Percentiles rank a stretch among this genome's conserved stretches.
These are phyloP conservation scores for Peniophora sp. DNA, from an alignment of 1,284 basidiomycete genomes.

Conservation along the genomic window DNA sequence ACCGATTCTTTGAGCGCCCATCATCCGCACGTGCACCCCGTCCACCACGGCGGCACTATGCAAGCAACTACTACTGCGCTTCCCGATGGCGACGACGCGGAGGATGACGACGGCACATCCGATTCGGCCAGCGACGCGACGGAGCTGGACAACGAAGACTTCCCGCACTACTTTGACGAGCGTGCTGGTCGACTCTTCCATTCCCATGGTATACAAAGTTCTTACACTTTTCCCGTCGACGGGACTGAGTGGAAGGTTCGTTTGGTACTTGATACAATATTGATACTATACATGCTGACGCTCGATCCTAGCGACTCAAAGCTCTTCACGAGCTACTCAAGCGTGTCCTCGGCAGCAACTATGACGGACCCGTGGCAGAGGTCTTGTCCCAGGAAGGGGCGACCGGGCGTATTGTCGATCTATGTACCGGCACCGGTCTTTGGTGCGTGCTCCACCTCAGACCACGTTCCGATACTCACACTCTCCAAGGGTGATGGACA, in stretches of 20 bases:
- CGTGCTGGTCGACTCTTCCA: constrained; percentile 53
- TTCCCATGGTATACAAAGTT: constrained; percentile 50
- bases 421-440: constrained; percentile 62
- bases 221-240: constrained; percentile 58
- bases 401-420: constrained; percentile 49
- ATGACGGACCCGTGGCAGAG: constrained; percentile 48
- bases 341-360: constrained; percentile 41
- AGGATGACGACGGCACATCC: constrained; percentile 25
- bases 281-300: background rate
- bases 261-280: constrained; percentile 5
- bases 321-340: constrained; percentile 40
- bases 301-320: constrained; percentile 39
- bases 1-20: background rate
- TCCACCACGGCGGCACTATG: background rate
- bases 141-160: constrained; percentile 38
- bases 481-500: constrained; percentile 55
- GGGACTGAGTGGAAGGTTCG: constrained; percentile 52
- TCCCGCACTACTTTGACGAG: constrained; percentile 50
- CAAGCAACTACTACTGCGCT: background rate
- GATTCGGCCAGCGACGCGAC: constrained; percentile 34
- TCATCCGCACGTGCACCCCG: no score
- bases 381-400: constrained; percentile 31
- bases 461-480: constrained; percentile 8
- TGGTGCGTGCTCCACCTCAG: constrained; percentile 38
- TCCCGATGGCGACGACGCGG: constrained; percentile 8